Evolutionary conservation across 441 rosid genomes (phyloP), one percentile per base, ranked within the genome.

Genomic region (Eutrema salsugineum): DNA sequence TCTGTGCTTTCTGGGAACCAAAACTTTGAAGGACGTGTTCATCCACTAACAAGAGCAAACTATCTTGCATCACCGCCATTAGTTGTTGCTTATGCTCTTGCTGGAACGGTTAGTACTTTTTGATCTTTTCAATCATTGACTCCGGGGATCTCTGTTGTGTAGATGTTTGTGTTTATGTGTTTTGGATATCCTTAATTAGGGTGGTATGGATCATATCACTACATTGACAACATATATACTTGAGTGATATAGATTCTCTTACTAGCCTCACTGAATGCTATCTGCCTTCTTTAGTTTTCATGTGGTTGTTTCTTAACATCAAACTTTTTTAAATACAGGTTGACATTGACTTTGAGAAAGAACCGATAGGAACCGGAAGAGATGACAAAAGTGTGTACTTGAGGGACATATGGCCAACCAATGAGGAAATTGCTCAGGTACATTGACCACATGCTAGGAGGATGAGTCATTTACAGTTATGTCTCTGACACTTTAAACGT

Each of bases 21-120:
- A 36, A 88, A 88, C 79, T 88, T 88, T 64, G 93, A 88, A 76
- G 93, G 87, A 1, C 88, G 85, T 66, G 83, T 88, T 62, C 93
- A 88, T 80, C 89, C 91, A 24, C 70, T 76, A 53, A 88, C 88
- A 4, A 81, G 93, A 77, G 89, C 93, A 15, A 85, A 88, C 74
- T 88, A 84, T 77, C 89, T 86, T 59, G 88, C 93, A 44, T 88
- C 91, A n/a, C 91, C 91, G 20, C 89, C 91, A 44, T 59, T 82
- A 61, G 94, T 88, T 68, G 91, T 88, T 80, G 89, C 89, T 48
- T 88, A 88, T 64, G 87, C 91, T 38, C 91, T 88, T 66, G 87
- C 89, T 6, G 91, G 91, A 80, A 86, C 86, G 53, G 91, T 86
- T 77, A 40, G 85, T 61, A 71, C 44, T 57, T 48, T 24, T n/a